Evolutionary conservation across 2,329 filamentous ascomycete species (phyloP), one percentile per base, ranked within the genome.

Genomic region (Phialophora macrospora): DNA sequence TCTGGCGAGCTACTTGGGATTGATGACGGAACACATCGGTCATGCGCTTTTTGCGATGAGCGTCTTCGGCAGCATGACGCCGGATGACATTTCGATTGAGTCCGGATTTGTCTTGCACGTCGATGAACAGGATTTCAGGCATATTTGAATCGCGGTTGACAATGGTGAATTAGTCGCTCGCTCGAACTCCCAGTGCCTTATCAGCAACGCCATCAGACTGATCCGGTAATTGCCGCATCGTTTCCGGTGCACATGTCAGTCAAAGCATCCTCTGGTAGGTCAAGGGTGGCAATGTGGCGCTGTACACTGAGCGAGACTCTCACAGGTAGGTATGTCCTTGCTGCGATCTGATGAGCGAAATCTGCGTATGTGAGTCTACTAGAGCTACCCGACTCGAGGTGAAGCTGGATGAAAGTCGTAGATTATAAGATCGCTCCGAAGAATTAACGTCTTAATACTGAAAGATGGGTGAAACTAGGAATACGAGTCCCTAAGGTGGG

Each of bases 121-220:
- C 51, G 51, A 67, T 64, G 51, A 67, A 67, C 9, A 67, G n/a
- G 26, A 67, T 32, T 12, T 60, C 20, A 24, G 64, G 20, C 64
- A 67, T 67, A n/a, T 14, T 62, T 17, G 20, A 11, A 30, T 38
- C 34, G 24, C 30, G 38, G 17, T 38, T 2, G 22, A 20, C 30
- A 32, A 34, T 11, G 11, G 32, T 12, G n/a, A 30, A 20, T 11
- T 48, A n/a, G 2, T n/a, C 9, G 44, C 17, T 48, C 17, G 44
- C 17, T 48, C 9, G 44, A 22, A 20, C 9, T 22, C 44, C 20
- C 17, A 48, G 4, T 20, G 8, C 17, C 34, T 44, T 58, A 22
- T 22, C 14, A 34, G 44, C 24, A 26, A 34, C 20, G 6, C 22
- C 44, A 22, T 30, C 34, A 58, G 20, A 12, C 48, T 28, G 30